Evolutionary conservation across 73 alveolate genomes (phyloP).

Genomic region (Urostyla sp.): DNA sequence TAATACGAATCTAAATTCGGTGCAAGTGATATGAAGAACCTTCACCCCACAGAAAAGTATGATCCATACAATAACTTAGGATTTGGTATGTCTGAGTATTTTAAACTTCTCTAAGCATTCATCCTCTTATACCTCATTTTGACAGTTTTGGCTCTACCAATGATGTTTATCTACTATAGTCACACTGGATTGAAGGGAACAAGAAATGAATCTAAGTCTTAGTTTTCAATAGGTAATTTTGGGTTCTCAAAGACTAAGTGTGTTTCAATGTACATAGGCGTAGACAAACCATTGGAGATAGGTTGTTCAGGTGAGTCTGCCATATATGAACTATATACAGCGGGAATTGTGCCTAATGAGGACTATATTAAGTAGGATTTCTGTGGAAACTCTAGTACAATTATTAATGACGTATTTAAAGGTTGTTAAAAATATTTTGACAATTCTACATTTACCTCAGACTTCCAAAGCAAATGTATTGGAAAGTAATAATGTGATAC

Average conservation of each 20-base stretch:
- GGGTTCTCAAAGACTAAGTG: slow-evolving; percentile 51
- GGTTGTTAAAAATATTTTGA: too few species aligned
- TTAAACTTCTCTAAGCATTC: slow-evolving; percentile 17
- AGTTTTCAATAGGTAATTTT: slow-evolving; percentile 33
- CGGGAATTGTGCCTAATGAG: too few species aligned
- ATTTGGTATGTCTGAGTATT: slow-evolving; percentile 52
- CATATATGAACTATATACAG: too few species aligned
- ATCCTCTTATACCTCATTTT: slow-evolving; percentile 5
- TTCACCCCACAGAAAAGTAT: not conserved
- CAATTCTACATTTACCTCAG: not conserved
- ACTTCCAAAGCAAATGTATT: not conserved
- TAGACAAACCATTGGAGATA: slow-evolving; percentile 20
- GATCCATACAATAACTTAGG: slow-evolving; percentile 47
- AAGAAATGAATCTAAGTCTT: slow-evolving; percentile 9
- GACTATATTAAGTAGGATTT: not conserved
- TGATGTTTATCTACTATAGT: slow-evolving; percentile 1
- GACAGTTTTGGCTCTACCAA: slow-evolving; percentile 8
- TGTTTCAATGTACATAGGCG: not conserved
- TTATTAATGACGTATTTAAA: too few species aligned
- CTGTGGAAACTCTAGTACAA: not conserved
- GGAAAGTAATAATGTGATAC: not conserved
- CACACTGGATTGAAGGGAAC: not conserved
- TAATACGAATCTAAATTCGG: too few species aligned
- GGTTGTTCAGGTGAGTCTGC: too few species aligned
- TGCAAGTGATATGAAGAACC: too few species aligned